phyloP scores from a whole-genome alignment of 495 filamentous ascomycete genomes.

The Penicillium tannophilum region DNA sequence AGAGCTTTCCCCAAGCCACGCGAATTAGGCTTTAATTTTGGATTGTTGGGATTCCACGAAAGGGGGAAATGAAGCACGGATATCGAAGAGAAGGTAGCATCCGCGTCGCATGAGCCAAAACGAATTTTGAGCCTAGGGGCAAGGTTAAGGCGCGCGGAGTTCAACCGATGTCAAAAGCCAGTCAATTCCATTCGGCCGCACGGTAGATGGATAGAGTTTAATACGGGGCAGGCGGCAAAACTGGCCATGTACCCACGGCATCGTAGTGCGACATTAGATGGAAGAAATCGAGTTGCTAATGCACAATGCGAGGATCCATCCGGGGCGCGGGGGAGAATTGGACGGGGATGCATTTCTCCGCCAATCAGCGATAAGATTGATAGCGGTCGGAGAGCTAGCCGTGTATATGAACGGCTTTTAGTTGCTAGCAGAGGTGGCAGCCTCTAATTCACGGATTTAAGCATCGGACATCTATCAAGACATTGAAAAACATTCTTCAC shows the following conservation, averaged over 20 bases:
- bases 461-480: too few relatives aligned
- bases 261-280: slow-evolving; percentile 14
- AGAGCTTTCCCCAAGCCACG: slow-evolving; percentile 4
- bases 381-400: slow-evolving; percentile 1
- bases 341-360: slow-evolving; percentile 39
- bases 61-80: background rate
- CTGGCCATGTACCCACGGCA: slow-evolving; percentile 8
- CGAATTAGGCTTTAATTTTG: background rate
- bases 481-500: too few relatives aligned
- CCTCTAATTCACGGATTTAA: background rate
- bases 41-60: background rate
- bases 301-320: slow-evolving; percentile 16
- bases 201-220: slow-evolving; percentile 9
- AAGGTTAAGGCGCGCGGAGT: background rate
- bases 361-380: slow-evolving; percentile 32
- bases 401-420: background rate
- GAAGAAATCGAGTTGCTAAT: slow-evolving; percentile 17
- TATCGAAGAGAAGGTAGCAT: slow-evolving; percentile 9
- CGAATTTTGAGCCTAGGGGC: background rate
- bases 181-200: slow-evolving; percentile 1
- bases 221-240: slow-evolving; percentile 7
- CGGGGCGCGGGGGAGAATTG: slow-evolving; percentile 24
- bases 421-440: background rate
- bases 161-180: background rate
- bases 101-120: slow-evolving; percentile 6